Evolutionary conservation across 2,329 filamentous ascomycete genomes (phyloP).

Genomic region (Alternaria panax): DNA sequence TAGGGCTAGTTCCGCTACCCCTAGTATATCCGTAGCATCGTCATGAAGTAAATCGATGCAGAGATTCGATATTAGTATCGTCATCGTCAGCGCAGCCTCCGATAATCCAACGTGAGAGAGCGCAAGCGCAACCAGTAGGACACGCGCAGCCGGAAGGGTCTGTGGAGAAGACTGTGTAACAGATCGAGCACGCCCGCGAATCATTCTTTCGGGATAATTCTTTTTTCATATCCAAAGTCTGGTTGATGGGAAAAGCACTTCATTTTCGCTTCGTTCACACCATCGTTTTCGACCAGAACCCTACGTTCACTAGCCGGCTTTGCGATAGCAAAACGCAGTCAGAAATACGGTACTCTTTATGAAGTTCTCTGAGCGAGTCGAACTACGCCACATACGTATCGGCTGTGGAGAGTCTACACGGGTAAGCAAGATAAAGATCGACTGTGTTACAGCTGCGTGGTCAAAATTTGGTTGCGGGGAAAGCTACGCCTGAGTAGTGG

Average conservation of each 20-base stretch:
- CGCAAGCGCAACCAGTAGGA: too few relatives aligned
- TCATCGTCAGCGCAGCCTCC: too few relatives aligned
- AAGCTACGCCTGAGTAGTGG: neutral
- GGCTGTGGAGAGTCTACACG: neutral
- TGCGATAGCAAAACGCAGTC: too few relatives aligned
- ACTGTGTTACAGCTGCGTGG: neutral
- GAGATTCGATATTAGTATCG: too few relatives aligned
- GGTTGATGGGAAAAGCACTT: neutral
- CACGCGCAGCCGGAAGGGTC: too few relatives aligned
- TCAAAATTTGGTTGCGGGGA: neutral
- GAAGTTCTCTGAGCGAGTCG: neutral
- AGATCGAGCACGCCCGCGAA: too few relatives aligned
- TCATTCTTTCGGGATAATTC: neutral
- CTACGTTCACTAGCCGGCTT: too few relatives aligned
- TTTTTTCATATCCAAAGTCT: neutral
- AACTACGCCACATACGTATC: neutral
- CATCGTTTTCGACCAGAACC: neutral
- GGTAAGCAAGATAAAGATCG: neutral
- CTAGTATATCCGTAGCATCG: too few relatives aligned
- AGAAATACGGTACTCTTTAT: too few relatives aligned
- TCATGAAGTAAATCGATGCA: too few relatives aligned
- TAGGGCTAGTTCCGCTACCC: too few relatives aligned
- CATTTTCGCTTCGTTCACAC: neutral
- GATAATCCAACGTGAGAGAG: rapidly evolving
- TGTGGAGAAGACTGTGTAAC: too few relatives aligned